These are phyloP conservation scores for Aspergillus sp. DNA, from an alignment of 2,329 filamentous ascomycete species.

Conservation along the genomic window DNA sequence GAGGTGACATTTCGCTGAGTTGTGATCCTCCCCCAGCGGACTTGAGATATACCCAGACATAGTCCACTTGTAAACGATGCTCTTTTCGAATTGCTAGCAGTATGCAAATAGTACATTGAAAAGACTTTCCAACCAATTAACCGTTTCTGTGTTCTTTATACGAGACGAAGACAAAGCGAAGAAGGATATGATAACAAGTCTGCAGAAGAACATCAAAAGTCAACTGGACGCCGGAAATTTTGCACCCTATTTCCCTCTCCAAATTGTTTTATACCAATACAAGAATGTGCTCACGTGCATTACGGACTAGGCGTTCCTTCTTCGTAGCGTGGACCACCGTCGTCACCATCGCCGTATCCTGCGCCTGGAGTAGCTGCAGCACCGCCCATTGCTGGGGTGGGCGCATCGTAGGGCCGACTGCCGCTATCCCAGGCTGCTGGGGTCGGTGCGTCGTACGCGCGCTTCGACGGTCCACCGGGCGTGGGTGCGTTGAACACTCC, in stretches of 20 bases:
- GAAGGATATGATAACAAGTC: not conserved
- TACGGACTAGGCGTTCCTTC: constrained; percentile 44
- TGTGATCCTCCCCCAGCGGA: no score
- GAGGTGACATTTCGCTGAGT: no score
- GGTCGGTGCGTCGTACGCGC: constrained; percentile 37
- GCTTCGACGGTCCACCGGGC: constrained; percentile 34
- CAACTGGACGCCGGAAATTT: not conserved
- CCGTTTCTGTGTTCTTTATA: constrained; percentile 15
- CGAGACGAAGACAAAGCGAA: constrained; percentile 5
- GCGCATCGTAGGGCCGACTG: constrained; percentile 45
- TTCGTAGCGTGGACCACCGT: constrained; percentile 44
- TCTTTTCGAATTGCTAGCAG: no score
- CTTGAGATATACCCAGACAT: constrained; percentile 10
- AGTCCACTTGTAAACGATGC: constrained; percentile 7
- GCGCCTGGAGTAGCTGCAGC: constrained; percentile 39
- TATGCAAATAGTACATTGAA: no score
- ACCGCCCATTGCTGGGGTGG: constrained; percentile 47
- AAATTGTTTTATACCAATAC: not conserved
- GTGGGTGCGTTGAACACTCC: constrained; percentile 47
- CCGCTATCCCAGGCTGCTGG: constrained; percentile 31
- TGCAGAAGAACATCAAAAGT: constrained; percentile 5
- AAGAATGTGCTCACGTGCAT: not conserved
- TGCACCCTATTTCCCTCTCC: not conserved
- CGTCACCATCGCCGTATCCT: constrained; percentile 35
- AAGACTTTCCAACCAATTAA: not conserved